Conservation (phyloP, 306 rosid species). For the Hippophae gyantsensis region DNA sequence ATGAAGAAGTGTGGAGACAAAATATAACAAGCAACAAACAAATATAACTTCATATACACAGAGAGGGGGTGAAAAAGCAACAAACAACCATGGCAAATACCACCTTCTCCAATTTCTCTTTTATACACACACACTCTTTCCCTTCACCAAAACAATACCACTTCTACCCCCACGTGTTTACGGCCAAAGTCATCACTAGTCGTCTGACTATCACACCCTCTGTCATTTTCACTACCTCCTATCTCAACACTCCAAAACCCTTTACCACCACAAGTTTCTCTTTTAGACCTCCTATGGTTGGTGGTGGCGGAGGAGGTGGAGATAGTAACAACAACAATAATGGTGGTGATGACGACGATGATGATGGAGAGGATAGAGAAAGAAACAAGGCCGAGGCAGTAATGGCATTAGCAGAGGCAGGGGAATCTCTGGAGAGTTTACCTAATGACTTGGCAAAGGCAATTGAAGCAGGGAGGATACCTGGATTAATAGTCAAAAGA, state of each 20-base stretch:
- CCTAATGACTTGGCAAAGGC: constrained; percentile 75
- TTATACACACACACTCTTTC: constrained; percentile 19
- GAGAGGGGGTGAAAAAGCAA: constrained; percentile 1
- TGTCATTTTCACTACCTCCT: constrained; percentile 9
- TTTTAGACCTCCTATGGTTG: constrained; percentile 10
- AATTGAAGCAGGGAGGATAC: constrained; percentile 53
- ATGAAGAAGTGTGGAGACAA: too few relatives aligned
- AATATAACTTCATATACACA: neutral
- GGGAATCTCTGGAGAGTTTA: constrained; percentile 57
- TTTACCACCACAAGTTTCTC: constrained; percentile 16
- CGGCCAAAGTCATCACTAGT: neutral
- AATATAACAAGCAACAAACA: neutral
- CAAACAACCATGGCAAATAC: constrained; percentile 36
- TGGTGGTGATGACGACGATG: constrained; percentile 16
- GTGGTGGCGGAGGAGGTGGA: constrained; percentile 13
- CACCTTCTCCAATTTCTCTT: constrained; percentile 37
- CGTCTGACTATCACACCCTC: constrained; percentile 17
- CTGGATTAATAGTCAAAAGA: constrained; percentile 58
- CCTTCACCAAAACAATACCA: constrained; percentile 12
- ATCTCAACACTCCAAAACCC: constrained; percentile 5
- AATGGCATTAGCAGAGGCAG: constrained; percentile 46
- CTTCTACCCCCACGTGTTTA: constrained; percentile 2
- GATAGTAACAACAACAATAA: neutral
- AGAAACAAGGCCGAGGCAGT: constrained; percentile 56
- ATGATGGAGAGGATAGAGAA: constrained; percentile 40